These are phyloP conservation scores for Ophiocordyceps camponoti-floridani DNA, from an alignment of 2,329 filamentous ascomycete species.

Conservation along the genomic window DNA sequence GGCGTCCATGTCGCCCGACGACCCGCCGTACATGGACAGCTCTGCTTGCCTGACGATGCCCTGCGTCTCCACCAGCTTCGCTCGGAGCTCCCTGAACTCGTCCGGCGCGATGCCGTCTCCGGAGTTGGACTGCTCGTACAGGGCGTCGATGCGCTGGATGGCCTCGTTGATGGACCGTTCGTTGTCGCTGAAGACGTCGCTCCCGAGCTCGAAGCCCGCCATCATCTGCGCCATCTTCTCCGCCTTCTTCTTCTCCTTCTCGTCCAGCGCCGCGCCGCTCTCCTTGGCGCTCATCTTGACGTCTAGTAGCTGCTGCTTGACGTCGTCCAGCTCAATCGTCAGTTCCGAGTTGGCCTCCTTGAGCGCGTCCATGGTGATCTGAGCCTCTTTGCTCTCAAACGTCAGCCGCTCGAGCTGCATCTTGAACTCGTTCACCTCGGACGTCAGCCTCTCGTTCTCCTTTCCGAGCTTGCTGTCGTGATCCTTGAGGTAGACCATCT, in stretches of 20 bases:
- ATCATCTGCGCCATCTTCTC: conserved; percentile 99
- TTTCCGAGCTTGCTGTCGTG: conserved; percentile 68
- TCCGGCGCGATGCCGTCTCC: conserved; percentile 71
- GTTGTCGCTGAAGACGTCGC: conserved; percentile 85
- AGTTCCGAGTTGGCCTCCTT: conserved; percentile 93
- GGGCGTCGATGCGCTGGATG: conserved; percentile 64
- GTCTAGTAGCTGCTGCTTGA: conserved; percentile 90
- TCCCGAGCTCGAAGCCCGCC: conserved; percentile 90
- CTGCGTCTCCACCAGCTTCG: conserved; percentile 73
- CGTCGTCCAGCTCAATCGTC: conserved; percentile 77
- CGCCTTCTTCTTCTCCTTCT: conserved; percentile 97
- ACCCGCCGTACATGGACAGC: conserved; percentile 56
- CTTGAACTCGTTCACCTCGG: conserved; percentile 79
- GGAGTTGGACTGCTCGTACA: conserved; percentile 57
- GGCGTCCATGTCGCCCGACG: conserved; percentile 45
- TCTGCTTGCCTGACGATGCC: conserved; percentile 87
- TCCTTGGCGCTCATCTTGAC: conserved; percentile 95
- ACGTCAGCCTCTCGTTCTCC: conserved; percentile 73
- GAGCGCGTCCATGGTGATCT: conserved; percentile 92
- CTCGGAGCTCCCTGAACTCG: conserved; percentile 58
- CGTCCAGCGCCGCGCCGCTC: conserved; percentile 72
- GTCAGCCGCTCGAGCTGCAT: conserved; percentile 93
- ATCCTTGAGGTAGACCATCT: conserved; percentile 70
- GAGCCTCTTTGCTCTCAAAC: conserved; percentile 91
- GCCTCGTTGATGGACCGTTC: conserved; percentile 70